Base-by-base conservation (phyloP, 2,329 filamentous ascomycete species). In the Arthrobotrys iridis region DNA sequence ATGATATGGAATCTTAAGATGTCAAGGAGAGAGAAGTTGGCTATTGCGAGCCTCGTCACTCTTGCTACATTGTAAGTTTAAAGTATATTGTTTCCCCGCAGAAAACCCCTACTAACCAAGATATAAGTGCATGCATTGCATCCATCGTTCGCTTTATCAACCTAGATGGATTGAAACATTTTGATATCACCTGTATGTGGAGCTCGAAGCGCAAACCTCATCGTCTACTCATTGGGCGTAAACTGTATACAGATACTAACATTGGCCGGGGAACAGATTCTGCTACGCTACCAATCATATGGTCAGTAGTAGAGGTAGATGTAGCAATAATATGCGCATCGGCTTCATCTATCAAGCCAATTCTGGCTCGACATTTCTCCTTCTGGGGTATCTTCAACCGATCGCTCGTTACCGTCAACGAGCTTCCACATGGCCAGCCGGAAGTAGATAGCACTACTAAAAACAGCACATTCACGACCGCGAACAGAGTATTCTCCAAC, bases 1-100 rank as follows among this genome's bases (percentile, higher is more conserved):
- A 75, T 75, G 71, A 67, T 75, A 10, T 75, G 71, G 71, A 75
- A 75, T 15, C 55, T 75, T 3, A 75, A 67, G 10, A 75, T 75
- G 63, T 75, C 71, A 20, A 68, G 41, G 15, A 64, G 71, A 30
- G 71, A 75, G 33, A 63, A 68, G 20, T 11, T 75, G 10, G 71
- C 71, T 3, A 68, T 75, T 22, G 63, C 71, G 3, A 68, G 50
- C 20, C 35, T 75, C 7, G 71, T 75, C 24, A 59, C 63, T 4
- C 46, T 75, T 2, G 71, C 71, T 45, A 68, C 71, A 18, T 58
- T 68, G 71, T 75, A 45, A 64, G 71, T 63, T 4, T n/a, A n/a
- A n/a, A n/a, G n/a, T n/a, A n/a, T n/a, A n/a, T n/a, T n/a, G n/a
- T n/a, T 26, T 43, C 2, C 11, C 18, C 24, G n/a, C 4, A 11